Base-by-base conservation (phyloP, 345 rosid genomes). In the Gossypium turneri region DNA sequence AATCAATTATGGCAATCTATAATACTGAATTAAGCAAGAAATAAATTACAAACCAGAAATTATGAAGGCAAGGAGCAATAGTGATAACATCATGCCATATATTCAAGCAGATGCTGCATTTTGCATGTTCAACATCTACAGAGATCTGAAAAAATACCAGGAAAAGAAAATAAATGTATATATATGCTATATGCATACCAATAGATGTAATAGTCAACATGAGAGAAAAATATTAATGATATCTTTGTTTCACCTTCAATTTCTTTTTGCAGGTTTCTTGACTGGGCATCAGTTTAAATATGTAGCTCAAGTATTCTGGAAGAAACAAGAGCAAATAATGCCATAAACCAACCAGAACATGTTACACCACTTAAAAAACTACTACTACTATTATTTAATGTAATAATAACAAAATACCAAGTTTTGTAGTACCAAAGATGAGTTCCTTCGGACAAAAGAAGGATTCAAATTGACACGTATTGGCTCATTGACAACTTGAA, bases 21-120 rank as follows among this genome's bases (percentile, higher is more conserved):
- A 4, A 22, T 53, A 53, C 55, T n/a, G 15, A 71, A 59, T 48
- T 45, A 19, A 78, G 66, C 44, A 25, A 67, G 4, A 70, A 48
- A 66, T 3, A 24, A 76, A 79, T 27, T 19, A 70, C 90, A 73
- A 22, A 91, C 98, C 97, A 92, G 82, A 94, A 94, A 77, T 90
- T 94, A 81, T 94, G 98, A 73, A 94, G 90, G 86, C 98, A 94
- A 72, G 98, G 98, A 51, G 91, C 97, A 83, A 85, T 88, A 44
- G 97, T 92, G 72, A 94, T 91, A 79, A 90, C 98, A 80, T 94
- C 94, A 73, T 94, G 95, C 98, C 98, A 94, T 72, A 92, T 77
- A 77, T 87, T 94, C 82, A 92, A 86, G 85, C 98, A 94, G 70
- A 94, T 92, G 80, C 97, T 83, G 86, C 98, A 94, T 77, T 88